These are phyloP conservation scores for Leishmania guyanensis DNA, from an alignment of 208 protist genomes.

Conservation along the genomic window DNA sequence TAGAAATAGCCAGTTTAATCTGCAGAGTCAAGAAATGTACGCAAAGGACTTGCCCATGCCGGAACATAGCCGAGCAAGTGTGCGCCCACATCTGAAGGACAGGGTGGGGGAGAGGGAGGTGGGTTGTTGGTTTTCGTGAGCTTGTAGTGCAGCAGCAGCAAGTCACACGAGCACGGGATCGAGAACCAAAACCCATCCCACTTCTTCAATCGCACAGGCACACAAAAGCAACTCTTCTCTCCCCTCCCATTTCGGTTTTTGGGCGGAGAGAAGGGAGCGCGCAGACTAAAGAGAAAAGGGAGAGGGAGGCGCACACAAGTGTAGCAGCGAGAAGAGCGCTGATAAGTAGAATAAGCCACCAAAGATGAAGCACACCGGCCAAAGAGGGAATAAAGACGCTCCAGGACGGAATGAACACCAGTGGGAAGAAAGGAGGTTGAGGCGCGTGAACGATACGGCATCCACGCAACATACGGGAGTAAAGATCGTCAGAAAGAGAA, in stretches of 20 bases:
- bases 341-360: not conserved
- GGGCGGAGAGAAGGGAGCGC: not conserved
- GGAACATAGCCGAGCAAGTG: not conserved
- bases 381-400: no score
- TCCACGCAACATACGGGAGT: no score
- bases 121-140: not conserved
- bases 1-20: not conserved
- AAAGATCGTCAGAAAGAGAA: no score
- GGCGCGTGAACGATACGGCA: no score
- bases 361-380: not conserved
- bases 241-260: not conserved
- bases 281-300: not conserved
- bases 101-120: not conserved
- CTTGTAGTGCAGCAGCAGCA: not conserved
- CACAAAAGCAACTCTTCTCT: not conserved
- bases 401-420: no score
- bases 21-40: not conserved
- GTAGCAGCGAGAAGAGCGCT: not conserved
- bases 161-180: not conserved
- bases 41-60: not conserved
- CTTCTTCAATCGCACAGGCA: not conserved
- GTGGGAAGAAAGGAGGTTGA: no score
- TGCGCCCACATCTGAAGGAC: not conserved
- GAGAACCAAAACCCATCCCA: not conserved
- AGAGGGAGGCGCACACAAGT: not conserved